Evolutionary conservation across 78 protist genomes (phyloP), one percentile per base, ranked within the genome.

Genomic region (Polysphondylium violaceum): DNA sequence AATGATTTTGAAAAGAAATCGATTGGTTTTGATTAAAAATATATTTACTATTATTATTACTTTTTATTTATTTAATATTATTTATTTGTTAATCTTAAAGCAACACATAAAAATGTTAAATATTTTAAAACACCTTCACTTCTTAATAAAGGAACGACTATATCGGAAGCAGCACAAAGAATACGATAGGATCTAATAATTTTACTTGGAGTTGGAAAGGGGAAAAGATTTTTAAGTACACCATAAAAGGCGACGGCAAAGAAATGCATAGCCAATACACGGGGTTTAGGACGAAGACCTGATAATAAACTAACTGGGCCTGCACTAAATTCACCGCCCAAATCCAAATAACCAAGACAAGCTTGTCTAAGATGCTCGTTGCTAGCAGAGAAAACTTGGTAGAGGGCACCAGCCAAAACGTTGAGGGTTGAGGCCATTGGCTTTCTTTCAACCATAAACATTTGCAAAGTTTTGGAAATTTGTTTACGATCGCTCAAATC

Each of bases 271-370:
- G 86, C 93, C 44, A 76, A 61, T 12, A 87, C 74, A 27, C 17
- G 21, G 55, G 88, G 86, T 40, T 56, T 73, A 19, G 86, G 93
- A 36, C 67, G n/a, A 2, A 87, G 40, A 43, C 86, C 88, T 19
- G 94, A 86, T 7, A 95, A 86, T 0, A 95, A 47, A 12, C 69
- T 35, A 1, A 95, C 85, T 21, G 97, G 95, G 17, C 97, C 97
- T 17, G 92, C 88, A 12, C 76, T 58, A 50, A 83, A 71, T 51
- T 75, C 79, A 61, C 97, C 95, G 25, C 95, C 95, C 1, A 90
- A 41, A 36, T 69, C 9, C 23, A 95, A 51, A 38, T 95, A 95
- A 19, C 74, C 89, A 16, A 95, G 79, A 87, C 97, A 95, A 2
- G 93, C 97, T 16, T 89, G 33, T 31, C 94, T 67, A 14, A 95